Base-by-base conservation (phyloP, 352 stramenopile species). In the Globisporangium cederbergense region DNA sequence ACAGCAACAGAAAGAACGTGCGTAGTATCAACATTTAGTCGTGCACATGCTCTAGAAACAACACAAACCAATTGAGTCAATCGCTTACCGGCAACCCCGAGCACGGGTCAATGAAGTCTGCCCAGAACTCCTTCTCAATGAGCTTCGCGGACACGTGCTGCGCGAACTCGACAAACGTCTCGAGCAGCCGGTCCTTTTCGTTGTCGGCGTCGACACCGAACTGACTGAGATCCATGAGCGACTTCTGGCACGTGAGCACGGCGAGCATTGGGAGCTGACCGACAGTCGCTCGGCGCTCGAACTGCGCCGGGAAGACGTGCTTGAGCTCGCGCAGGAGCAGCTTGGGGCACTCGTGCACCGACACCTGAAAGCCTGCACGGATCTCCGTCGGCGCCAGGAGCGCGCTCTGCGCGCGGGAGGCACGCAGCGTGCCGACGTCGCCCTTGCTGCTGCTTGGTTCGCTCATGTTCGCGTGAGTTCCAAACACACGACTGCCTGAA, bases 101-200 rank as follows among this genome's bases (percentile, higher is more conserved):
- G 76, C 97, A 99, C 25, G 97, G 97, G 82, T 99, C 97, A 73
- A 98, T 99, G 72, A 96, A 99, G 79, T 99, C 97, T 16, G 94
- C 95, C 95, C 95, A 99, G 74, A 89, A 97, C 16, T 90, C 83
- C 38, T 75, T 77, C 25, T 72, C 75, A 46, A 86, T 74, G 25
- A 99, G 71, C 56, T 78, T 70, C 11, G 93, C 71, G 58, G 82
- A 93, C 20, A 99, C 72, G 42, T 86, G 73, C 58, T 95, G 81
- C 34, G 93, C 95, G 71, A 98, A 98, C 30, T 78, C 83, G 36
- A 98, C 80, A 68, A 98, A 98, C n/a, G 84, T 88, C 73, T 98
- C 97, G 1, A 98, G 85, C n/a, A 98, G 78, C 32, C 93, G 80
- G 79, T 99, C 95, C 67, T 99, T 99, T 80, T 99, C 96, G 40